Evolutionary conservation across 75 land plant species (phyloP).

Genomic region (Adiantum capillusveneris): DNA sequence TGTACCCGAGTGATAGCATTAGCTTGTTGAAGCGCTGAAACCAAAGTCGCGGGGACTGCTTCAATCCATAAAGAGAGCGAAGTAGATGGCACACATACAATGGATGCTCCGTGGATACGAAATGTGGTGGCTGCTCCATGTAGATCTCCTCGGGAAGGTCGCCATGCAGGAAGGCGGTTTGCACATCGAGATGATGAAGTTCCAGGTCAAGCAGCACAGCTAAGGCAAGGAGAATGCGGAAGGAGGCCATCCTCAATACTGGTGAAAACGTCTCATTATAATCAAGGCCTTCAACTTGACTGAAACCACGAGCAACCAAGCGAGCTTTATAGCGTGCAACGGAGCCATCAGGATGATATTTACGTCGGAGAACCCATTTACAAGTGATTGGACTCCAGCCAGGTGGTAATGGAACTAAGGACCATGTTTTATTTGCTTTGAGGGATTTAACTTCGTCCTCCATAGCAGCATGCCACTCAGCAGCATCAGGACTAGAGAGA

Average conservation of each 20-base stretch:
- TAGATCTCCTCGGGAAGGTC: constrained; percentile 10
- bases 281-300: too few species aligned
- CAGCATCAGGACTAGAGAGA: background rate
- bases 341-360: too few species aligned
- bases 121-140: constrained; percentile 13
- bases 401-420: background rate
- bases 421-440: background rate
- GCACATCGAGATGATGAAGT: too few species aligned
- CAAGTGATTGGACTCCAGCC: background rate
- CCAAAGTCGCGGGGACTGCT: constrained; percentile 12
- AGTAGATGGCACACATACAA: background rate
- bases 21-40: background rate
- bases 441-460: background rate
- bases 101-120: background rate
- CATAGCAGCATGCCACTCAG: background rate
- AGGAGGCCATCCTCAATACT: too few species aligned
- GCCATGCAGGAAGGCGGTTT: too few species aligned
- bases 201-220: background rate
- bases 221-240: too few species aligned
- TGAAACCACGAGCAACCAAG: too few species aligned
- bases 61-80: constrained; percentile 14
- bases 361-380: constrained; percentile 1
- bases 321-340: too few species aligned
- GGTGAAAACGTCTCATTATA: too few species aligned
- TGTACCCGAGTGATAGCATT: background rate